Conservation (phyloP, 75 land plant species). For the Azolla pinnata region DNA sequence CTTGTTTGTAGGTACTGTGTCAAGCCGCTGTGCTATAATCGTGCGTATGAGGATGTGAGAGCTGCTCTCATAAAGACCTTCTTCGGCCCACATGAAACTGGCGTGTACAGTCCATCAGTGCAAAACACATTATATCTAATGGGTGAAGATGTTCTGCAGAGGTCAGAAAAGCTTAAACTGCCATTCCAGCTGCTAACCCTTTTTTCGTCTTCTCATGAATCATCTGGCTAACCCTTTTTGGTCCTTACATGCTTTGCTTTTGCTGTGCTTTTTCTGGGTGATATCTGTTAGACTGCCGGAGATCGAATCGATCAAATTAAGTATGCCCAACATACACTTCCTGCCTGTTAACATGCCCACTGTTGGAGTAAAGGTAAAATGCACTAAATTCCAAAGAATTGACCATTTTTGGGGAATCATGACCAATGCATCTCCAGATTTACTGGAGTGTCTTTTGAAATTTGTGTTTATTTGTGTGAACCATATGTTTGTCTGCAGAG, state of each 20-base stretch:
- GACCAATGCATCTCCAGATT: too few relatives aligned
- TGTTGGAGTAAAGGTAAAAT: slow-evolving; percentile 6
- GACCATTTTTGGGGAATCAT: too few relatives aligned
- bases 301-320: slow-evolving; percentile 54
- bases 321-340: slow-evolving; percentile 97
- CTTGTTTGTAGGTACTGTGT: slow-evolving; percentile 47
- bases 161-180: too few relatives aligned
- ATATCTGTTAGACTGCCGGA: slow-evolving; percentile 53
- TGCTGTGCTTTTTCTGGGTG: too few relatives aligned
- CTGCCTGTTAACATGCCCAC: slow-evolving; percentile 70
- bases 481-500: too few relatives aligned
- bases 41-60: slow-evolving; percentile 46
- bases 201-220: too few relatives aligned
- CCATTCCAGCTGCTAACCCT: too few relatives aligned
- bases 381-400: too few relatives aligned
- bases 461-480: too few relatives aligned
- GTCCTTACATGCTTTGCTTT: slow-evolving; percentile 5
- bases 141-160: slow-evolving; percentile 68
- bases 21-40: slow-evolving; percentile 48
- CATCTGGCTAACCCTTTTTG: too few relatives aligned
- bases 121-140: slow-evolving; percentile 87
- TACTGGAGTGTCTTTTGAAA: too few relatives aligned
- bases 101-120: slow-evolving; percentile 97
- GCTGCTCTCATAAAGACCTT: slow-evolving; percentile 48
- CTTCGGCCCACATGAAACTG: slow-evolving; percentile 65